A percentile compares a stretch with the other conserved stretches of the same genome.
Conservation (phyloP, 805 yeast species). For the Hanseniaspora osmophila region DNA sequence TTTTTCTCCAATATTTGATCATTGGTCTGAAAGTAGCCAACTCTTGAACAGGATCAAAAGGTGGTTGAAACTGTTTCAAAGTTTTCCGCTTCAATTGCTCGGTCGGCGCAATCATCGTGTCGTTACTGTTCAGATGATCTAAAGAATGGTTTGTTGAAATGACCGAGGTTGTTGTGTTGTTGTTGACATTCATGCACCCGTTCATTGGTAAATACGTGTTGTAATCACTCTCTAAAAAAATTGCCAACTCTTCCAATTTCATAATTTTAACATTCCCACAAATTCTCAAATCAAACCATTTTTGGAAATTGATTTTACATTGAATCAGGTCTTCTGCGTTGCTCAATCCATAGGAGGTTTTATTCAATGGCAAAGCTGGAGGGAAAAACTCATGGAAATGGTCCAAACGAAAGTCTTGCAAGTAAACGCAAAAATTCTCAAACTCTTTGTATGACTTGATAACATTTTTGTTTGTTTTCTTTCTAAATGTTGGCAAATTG, state of each 20-base stretch:
- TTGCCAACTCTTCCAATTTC: constrained; percentile 76
- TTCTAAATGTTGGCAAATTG: constrained; percentile 66
- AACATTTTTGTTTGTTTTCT: constrained; percentile 51
- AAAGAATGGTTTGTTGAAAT: constrained; percentile 33
- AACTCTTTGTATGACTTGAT: constrained; percentile 74
- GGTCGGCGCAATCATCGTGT: constrained; percentile 50
- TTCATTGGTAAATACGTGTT: constrained; percentile 29
- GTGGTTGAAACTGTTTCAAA: constrained; percentile 80
- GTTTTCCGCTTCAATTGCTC: constrained; percentile 82
- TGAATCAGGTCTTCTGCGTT: constrained; percentile 65
- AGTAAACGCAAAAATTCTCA: constrained; percentile 57
- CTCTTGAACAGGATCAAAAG: constrained; percentile 73
- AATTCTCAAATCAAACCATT: constrained; percentile 66
- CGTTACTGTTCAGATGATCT: constrained; percentile 21
- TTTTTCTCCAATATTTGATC: constrained; percentile 59
- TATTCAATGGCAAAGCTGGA: constrained; percentile 69
- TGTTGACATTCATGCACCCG: constrained; percentile 4
- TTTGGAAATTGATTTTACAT: constrained; percentile 49
- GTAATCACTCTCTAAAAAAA: constrained; percentile 68
- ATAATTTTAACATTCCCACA: constrained; percentile 63
- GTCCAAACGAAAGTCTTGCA: constrained; percentile 43
- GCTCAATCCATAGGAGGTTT: constrained; percentile 68
- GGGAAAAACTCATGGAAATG: constrained; percentile 74
- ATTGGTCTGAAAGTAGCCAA: constrained; percentile 78
- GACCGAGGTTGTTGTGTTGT: constrained; percentile 3